Evolutionary conservation across 2,329 filamentous ascomycete genomes (phyloP).

Genomic region (Ophiognomonia clavigignenti-juglandacearum): DNA sequence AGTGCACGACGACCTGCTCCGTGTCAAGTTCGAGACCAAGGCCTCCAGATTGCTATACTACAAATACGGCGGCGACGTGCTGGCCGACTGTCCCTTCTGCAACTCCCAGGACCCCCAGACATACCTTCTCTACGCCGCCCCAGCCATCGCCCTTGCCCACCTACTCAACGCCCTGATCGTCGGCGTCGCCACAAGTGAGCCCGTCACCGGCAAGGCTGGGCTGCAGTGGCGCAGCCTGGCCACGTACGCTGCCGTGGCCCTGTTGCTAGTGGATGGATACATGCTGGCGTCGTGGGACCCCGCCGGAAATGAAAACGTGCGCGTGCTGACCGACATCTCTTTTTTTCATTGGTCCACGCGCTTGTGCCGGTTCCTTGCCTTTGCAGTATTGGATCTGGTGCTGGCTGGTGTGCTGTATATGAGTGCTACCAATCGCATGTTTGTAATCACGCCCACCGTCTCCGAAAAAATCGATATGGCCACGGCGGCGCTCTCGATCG

Average conservation of each 20-base stretch:
- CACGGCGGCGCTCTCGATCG: slow-evolving; percentile 51
- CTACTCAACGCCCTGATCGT: slow-evolving; percentile 69
- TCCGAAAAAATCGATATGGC: slow-evolving; percentile 62
- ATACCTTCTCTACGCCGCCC: slow-evolving; percentile 78
- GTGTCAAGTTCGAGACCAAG: slow-evolving; percentile 62
- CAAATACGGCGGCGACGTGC: slow-evolving; percentile 69
- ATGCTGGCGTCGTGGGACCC: slow-evolving; percentile 61
- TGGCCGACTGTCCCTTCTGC: slow-evolving; percentile 81
- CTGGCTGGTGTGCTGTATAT: slow-evolving; percentile 68
- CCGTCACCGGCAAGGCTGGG: slow-evolving; percentile 59
- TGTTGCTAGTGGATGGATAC: slow-evolving; percentile 64
- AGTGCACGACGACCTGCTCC: slow-evolving; percentile 57
- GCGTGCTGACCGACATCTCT: slow-evolving; percentile 59
- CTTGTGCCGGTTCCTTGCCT: slow-evolving; percentile 54
- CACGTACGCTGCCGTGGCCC: slow-evolving; percentile 54
- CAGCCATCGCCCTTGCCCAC: slow-evolving; percentile 71
- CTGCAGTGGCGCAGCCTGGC: slow-evolving; percentile 66
- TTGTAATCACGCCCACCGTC: slow-evolving; percentile 55
- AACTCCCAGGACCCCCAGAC: slow-evolving; percentile 59
- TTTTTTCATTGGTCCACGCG: slow-evolving; percentile 68
- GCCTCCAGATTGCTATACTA: slow-evolving; percentile 78
- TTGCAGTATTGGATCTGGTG: slow-evolving; percentile 60
- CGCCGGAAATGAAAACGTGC: slow-evolving; percentile 54
- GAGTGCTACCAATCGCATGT: slow-evolving; percentile 73
- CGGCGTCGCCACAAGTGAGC: slow-evolving; percentile 66